Evolutionary conservation across 768 basidiomycete species (phyloP).

Genomic region (Termitomyces sp.): DNA sequence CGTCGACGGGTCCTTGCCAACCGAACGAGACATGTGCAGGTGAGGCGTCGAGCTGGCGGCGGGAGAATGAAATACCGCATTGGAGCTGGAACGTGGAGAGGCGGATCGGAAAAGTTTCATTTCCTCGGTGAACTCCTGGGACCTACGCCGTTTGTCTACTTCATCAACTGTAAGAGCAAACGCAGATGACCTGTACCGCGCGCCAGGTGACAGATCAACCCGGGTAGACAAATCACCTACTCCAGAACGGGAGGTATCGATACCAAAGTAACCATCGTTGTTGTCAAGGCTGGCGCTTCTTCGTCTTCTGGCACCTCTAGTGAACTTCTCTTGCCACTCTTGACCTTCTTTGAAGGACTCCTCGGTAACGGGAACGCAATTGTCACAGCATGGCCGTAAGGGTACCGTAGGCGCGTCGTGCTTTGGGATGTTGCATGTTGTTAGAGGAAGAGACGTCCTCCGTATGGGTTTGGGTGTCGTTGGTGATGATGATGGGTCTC

Average conservation of each 20-base stretch:
- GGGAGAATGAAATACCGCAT: conserved; percentile 17
- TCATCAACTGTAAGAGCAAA: conserved; percentile 60
- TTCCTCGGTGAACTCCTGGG: conserved; percentile 34
- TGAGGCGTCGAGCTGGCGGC: conserved; percentile 12
- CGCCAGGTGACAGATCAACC: conserved; percentile 8
- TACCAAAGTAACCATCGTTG: conserved; percentile 23
- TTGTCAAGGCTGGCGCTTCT: conserved; percentile 45
- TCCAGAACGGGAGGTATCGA: neutral
- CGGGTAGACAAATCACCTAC: conserved; percentile 26
- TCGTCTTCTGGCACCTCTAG: conserved; percentile 59
- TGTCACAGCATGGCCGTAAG: conserved; percentile 67
- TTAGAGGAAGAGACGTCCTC: conserved; percentile 27
- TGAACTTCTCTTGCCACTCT: conserved; percentile 62
- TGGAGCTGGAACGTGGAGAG: conserved; percentile 15
- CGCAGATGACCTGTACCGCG: conserved; percentile 20
- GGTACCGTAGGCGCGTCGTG: conserved; percentile 56
- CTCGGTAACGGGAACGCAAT: conserved; percentile 61
- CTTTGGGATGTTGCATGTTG: conserved; percentile 32
- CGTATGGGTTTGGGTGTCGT: conserved; percentile 21
- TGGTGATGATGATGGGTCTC: conserved; percentile 28
- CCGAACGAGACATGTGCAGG: conserved; percentile 3
- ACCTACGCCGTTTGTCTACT: conserved; percentile 55
- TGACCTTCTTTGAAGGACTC: conserved; percentile 53
- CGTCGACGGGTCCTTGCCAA: conserved; percentile 7
- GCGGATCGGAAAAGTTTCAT: conserved; percentile 14